Conservation (phyloP, 768 basidiomycete genomes). For the Mycena capillaripes region DNA sequence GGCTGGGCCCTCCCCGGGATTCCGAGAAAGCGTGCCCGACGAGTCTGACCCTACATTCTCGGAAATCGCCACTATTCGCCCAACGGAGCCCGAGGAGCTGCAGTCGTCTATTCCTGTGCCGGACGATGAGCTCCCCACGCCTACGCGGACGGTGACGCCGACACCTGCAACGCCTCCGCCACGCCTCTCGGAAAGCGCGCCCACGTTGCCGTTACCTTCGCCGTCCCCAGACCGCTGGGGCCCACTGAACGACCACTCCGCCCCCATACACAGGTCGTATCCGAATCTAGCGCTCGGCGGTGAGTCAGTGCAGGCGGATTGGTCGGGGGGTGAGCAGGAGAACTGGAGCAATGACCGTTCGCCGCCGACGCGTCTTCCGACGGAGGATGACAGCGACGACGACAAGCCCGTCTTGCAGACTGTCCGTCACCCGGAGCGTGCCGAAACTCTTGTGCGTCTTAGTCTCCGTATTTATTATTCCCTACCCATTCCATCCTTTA, state of each 20-base stretch:
- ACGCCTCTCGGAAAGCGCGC: conserved; percentile 38
- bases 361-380: conserved; percentile 36
- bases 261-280: conserved; percentile 36
- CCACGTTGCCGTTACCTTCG: conserved; percentile 21
- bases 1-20: conserved; percentile 57
- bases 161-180: conserved; percentile 46
- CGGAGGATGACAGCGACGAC: conserved; percentile 75
- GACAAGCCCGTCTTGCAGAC: conserved; percentile 76
- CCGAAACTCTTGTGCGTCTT: conserved; percentile 29
- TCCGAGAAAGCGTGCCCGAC: conserved; percentile 61
- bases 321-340: conserved; percentile 59
- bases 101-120: conserved; percentile 43
- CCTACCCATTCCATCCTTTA: background rate
- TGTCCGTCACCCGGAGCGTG: conserved; percentile 37
- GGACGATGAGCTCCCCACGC: conserved; percentile 31
- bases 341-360: conserved; percentile 54
- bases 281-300: conserved; percentile 60
- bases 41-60: conserved; percentile 52
- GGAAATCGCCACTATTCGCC: conserved; percentile 60
- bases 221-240: conserved; percentile 23
- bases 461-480: conserved; percentile 26
- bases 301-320: conserved; percentile 59
- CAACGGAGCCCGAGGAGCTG: conserved; percentile 50
- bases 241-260: conserved; percentile 21
- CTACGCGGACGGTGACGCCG: conserved; percentile 29